Base-by-base conservation (phyloP, 1,139 yeast genomes). In the Saccharomyces hybrid region DNA sequence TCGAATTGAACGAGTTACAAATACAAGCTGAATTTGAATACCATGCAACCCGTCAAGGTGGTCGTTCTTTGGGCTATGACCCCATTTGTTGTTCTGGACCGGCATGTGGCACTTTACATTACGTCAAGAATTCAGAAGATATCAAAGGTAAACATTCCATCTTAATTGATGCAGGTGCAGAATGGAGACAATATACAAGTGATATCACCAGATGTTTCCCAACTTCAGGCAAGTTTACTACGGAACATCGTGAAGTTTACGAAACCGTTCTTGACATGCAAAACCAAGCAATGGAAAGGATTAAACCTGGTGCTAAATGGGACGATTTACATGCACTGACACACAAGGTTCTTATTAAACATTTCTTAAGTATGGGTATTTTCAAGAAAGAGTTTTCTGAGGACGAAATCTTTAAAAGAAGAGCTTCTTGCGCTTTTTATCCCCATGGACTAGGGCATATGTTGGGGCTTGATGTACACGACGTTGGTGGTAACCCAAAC, bases 161-260 rank as follows among this genome's bases (percentile, higher is more conserved):
- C 11, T 78, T 93, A 58, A 84, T 93, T 57, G 99, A 93, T 72
- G 98, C 98, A 5, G 99, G 99, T 52, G 96, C 97, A 6, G 98
- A 91, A 74, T 91, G 97, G 97, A 81, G 82, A 59, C 82, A 89
- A 67, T 93, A 93, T 70, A 93, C 97, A 4, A 79, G 91, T 50
- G 99, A 93, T 68, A 97, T 93, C 51, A 93, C 99, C 20, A 80
- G 99, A 69, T 87, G 95, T 67, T 93, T 90, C 80, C 99, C 99
- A 25, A 82, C 90, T 57, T 79, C 77, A 60, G 99, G 99, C 7
- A 84, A 84, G 57, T 93, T 97, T 91, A 80, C 93, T 11, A 79
- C 79, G 60, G 98, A 93, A 67, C 95, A 91, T 62, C 79, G 88
- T 63, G 87, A 81, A 54, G 84, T 93, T 52, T 93, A 93, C 70